These are phyloP conservation scores for Pythium brassicae DNA, from an alignment of 352 stramenopile species.

Conservation along the genomic window DNA sequence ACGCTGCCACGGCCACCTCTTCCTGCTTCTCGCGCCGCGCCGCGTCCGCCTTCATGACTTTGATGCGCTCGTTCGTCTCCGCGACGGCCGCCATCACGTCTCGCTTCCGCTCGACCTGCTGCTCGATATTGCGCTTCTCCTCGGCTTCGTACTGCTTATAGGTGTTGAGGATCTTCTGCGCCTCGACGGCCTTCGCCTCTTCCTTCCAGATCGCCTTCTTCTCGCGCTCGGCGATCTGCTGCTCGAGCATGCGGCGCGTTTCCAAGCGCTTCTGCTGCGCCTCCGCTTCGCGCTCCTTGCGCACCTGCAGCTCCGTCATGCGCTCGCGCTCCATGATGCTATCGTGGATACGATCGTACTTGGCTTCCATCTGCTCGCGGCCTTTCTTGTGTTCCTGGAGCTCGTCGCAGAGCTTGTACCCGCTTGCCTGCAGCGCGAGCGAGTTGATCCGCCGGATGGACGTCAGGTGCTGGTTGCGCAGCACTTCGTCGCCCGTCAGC, in stretches of 20 bases:
- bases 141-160: slow-evolving; percentile 82
- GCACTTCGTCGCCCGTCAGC: slow-evolving; percentile 58
- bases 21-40: slow-evolving; percentile 50
- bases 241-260: slow-evolving; percentile 57
- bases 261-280: slow-evolving; percentile 53
- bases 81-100: slow-evolving; percentile 43
- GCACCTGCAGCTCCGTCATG: slow-evolving; percentile 42
- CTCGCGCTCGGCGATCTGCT: slow-evolving; percentile 61
- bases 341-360: slow-evolving; percentile 69
- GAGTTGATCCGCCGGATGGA: slow-evolving; percentile 68
- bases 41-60: slow-evolving; percentile 56
- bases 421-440: slow-evolving; percentile 53
- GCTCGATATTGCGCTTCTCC: slow-evolving; percentile 50
- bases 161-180: slow-evolving; percentile 70
- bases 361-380: slow-evolving; percentile 32
- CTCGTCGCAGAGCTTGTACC: slow-evolving; percentile 61
- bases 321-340: slow-evolving; percentile 73
- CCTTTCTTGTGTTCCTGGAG: slow-evolving; percentile 41
- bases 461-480: slow-evolving; percentile 52
- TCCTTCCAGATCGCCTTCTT: slow-evolving; percentile 72
- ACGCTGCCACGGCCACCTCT: slow-evolving; percentile 55
- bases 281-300: slow-evolving; percentile 32
- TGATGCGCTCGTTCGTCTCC: slow-evolving; percentile 64
- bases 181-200: slow-evolving; percentile 73
- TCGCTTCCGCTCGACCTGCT: slow-evolving; percentile 38